phyloP scores from a whole-genome alignment of 192 early-diverging fungal species.

The Umbelopsis sp. region DNA sequence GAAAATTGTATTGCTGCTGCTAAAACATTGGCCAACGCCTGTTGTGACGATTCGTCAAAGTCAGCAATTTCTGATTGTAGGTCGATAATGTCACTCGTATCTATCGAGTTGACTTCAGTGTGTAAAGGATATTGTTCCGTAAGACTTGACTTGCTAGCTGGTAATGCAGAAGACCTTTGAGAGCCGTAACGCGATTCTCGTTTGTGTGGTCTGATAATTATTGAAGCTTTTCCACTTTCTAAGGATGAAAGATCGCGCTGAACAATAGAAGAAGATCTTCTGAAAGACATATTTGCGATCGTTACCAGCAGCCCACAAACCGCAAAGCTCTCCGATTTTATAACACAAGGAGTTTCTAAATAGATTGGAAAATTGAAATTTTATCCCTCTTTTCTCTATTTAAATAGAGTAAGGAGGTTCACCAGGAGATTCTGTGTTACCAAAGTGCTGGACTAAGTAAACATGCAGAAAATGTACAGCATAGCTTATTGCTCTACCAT shows the following conservation, averaged over 20 bases:
- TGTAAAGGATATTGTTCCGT: background rate
- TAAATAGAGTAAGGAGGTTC: too few relatives aligned
- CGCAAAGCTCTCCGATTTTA: too few relatives aligned
- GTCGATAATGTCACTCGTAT: background rate
- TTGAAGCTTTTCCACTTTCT: slow-evolving; percentile 13
- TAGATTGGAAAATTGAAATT: too few relatives aligned
- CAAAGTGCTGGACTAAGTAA: too few relatives aligned
- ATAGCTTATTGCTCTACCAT: too few relatives aligned
- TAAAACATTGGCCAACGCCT: background rate
- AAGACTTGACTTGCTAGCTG: background rate
- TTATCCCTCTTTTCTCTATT: too few relatives aligned
- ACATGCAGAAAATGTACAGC: too few relatives aligned
- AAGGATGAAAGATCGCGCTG: background rate
- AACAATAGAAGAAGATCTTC: background rate
- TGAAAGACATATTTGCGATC: background rate
- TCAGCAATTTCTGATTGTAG: background rate
- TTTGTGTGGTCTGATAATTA: background rate
- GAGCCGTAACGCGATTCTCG: background rate
- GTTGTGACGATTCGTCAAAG: background rate
- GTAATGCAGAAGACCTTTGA: too few relatives aligned
- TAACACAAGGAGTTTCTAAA: too few relatives aligned
- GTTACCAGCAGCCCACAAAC: too few relatives aligned
- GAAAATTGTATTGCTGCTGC: slow-evolving; percentile 11
- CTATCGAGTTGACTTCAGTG: background rate
- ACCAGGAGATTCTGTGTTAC: too few relatives aligned